Percentiles rank a stretch among this genome's conserved stretches.
Evolutionary conservation across 768 basidiomycete species (phyloP).

Genomic region (Suillus brevipes): DNA sequence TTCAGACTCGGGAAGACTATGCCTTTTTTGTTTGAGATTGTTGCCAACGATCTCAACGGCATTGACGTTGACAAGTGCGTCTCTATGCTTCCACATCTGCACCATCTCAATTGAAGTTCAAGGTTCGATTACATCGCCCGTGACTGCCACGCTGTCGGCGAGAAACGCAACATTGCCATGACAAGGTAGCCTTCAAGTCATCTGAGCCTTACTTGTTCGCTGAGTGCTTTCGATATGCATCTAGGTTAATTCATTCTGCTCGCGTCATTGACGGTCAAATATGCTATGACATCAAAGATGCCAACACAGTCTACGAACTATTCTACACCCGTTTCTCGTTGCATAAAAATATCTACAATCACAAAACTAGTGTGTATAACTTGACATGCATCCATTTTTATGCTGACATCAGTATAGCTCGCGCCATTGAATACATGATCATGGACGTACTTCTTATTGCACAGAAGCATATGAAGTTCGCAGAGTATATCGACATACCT

Average conservation of each 20-base stretch:
- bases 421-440: constrained; percentile 83
- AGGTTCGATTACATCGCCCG: constrained; percentile 84
- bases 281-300: constrained; percentile 82
- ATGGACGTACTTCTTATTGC: constrained; percentile 73
- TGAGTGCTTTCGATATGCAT: background rate
- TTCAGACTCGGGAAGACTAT: constrained; percentile 49
- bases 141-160: constrained; percentile 72
- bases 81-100: background rate
- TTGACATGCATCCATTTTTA: background rate
- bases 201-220: background rate
- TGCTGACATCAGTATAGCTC: constrained; percentile 42
- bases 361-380: constrained; percentile 61
- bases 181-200: constrained; percentile 35
- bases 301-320: constrained; percentile 72
- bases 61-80: constrained; percentile 83
- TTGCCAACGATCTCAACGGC: constrained; percentile 79
- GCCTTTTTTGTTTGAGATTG: constrained; percentile 79
- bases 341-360: constrained; percentile 83
- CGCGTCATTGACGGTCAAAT: constrained; percentile 75
- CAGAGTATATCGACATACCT: constrained; percentile 55
- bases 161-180: constrained; percentile 51
- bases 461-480: constrained; percentile 63
- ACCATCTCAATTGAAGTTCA: constrained; percentile 1
- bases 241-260: constrained; percentile 70
- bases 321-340: constrained; percentile 73